Evolutionary conservation across 148 eudicot genomes (phyloP).

Genomic region (Vaccinium myrtillus): DNA sequence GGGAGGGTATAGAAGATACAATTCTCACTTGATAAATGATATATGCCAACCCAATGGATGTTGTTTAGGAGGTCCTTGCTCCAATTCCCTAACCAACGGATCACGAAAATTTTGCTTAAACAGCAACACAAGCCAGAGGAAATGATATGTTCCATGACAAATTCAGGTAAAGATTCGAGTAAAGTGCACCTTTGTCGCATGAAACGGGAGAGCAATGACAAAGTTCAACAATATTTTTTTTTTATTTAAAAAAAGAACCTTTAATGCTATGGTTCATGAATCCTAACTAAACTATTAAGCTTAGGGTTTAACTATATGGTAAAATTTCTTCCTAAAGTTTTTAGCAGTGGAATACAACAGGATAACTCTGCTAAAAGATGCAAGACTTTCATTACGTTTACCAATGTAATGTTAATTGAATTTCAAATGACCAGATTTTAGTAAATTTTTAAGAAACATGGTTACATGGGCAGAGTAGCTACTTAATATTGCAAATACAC

Average conservation of each 20-base stretch:
- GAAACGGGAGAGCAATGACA: conserved; percentile 1
- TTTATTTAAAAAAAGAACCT: neutral
- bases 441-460: neutral
- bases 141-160: neutral
- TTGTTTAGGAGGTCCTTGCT: conserved; percentile 53
- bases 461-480: neutral
- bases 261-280: neutral
- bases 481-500: neutral
- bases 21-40: conserved; percentile 75
- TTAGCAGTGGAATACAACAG: conserved; percentile 7
- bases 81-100: conserved; percentile 55
- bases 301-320: too few relatives aligned
- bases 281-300: neutral
- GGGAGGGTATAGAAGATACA: conserved; percentile 2
- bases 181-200: neutral
- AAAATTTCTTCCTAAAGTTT: neutral
- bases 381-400: neutral
- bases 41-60: conserved; percentile 83
- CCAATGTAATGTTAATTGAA: neutral
- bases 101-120: conserved; percentile 1
- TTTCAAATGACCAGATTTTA: neutral
- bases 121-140: conserved; percentile 1
- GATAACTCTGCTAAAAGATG: neutral
- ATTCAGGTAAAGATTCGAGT: neutral
- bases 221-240: neutral